Evolutionary conservation across 257 asterid species (phyloP).

Genomic region (Marsdenia floribunda): DNA sequence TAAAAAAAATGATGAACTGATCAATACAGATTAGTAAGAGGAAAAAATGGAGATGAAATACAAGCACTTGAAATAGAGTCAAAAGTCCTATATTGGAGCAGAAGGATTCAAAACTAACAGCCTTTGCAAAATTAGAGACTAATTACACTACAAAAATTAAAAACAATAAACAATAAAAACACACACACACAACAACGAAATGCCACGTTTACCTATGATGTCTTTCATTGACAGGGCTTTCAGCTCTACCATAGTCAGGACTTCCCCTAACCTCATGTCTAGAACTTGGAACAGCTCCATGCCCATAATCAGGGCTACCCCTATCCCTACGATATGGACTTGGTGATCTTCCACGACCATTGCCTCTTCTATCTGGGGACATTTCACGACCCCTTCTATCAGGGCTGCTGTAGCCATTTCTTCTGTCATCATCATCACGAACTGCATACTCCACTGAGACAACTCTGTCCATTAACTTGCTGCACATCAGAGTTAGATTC

Average conservation of each 20-base stretch:
- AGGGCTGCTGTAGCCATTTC: conserved; percentile 75
- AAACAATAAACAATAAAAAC: not conserved
- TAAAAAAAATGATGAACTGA: not conserved
- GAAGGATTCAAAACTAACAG: too few relatives aligned
- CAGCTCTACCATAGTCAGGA: conserved; percentile 54
- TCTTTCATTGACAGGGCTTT: conserved; percentile 55
- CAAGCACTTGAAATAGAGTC: not conserved
- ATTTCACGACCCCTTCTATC: conserved; percentile 67
- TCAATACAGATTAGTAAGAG: not conserved
- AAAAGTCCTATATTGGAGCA: not conserved
- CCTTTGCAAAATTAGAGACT: not conserved
- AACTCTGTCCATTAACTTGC: conserved; percentile 82
- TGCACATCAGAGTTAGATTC: conserved; percentile 26
- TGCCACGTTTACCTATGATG: conserved; percentile 40
- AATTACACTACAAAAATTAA: not conserved
- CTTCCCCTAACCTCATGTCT: conserved; percentile 53
- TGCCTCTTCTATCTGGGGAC: conserved; percentile 54
- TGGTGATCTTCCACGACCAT: conserved; percentile 66
- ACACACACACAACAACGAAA: not conserved
- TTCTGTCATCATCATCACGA: conserved; percentile 72
- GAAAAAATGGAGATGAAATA: not conserved
- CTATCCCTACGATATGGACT: conserved; percentile 73
- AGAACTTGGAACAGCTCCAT: conserved; percentile 59
- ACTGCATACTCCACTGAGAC: conserved; percentile 83
- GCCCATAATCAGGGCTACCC: conserved; percentile 95